Evolutionary conservation across 2,329 filamentous ascomycete genomes (phyloP), one percentile per base, ranked within the genome.

Genomic region (Beauveria sp.): DNA sequence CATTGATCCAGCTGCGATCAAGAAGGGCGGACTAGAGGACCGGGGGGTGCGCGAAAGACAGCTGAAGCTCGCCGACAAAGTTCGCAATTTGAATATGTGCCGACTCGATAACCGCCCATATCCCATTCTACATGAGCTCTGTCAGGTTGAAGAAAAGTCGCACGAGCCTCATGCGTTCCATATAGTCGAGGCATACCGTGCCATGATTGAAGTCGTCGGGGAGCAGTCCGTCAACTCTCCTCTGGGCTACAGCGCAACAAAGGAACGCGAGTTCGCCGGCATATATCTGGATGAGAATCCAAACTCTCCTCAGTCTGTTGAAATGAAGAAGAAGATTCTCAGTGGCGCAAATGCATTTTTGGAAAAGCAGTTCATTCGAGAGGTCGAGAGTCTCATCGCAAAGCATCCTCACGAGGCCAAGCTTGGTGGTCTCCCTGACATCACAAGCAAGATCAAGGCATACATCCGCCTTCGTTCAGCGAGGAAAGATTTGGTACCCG

Each of bases 341-440:
- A 81, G 86, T 56, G 93, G 93, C 2, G 91, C 92, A 56, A 89
- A 90, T 64, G 77, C 75, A 16, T 96, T 89, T 73, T 77, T 98
- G 28, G 93, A 98, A 75, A 87, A 85, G 68, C 84, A 88, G 65
- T 97, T 96, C 73, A 87, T 89, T 71, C 80, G 81, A 54, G 87
- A 93, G 66, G 82, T 98, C 43, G 90, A 96, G 71, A 82, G 80
- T 10, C 79, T 89, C 46, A 88, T 99, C 64, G 82, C 84, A 45
- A 96, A 89, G 73, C 91, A 95, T 71, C 92, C 93, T 2, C 86
- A 88, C 61, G 93, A 97, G 71, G 93, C 95, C 34, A 90, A 90
- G 70, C 83, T 96, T 48, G 95, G 95, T 63, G 95, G 95, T 66
- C 85, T 92, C 46, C 95, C 95, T 1, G 91, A 93, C 60, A 85